Conservation (phyloP, 1,139 yeast genomes). For the Lodderomyces metapsilosis region DNA sequence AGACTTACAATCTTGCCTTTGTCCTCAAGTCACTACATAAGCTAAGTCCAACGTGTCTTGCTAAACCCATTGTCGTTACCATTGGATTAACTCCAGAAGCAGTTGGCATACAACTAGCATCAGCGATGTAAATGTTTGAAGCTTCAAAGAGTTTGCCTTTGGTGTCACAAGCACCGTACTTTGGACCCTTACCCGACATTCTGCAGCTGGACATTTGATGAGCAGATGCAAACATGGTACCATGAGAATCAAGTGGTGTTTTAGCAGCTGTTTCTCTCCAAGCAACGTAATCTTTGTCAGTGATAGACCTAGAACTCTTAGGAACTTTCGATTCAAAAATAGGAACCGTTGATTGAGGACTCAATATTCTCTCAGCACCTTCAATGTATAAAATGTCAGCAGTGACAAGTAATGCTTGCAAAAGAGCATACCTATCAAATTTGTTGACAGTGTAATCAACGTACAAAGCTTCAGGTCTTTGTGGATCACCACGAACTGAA, state of each 20-base stretch:
- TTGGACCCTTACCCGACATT: conserved; percentile 51
- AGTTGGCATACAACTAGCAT: conserved; percentile 56
- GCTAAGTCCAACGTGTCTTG: conserved; percentile 37
- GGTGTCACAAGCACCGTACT: conserved; percentile 48
- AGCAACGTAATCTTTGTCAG: conserved; percentile 45
- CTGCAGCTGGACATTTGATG: conserved; percentile 64
- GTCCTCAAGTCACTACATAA: conserved; percentile 35
- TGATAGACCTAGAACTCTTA: conserved; percentile 37
- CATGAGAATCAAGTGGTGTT: conserved; percentile 27
- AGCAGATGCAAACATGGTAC: conserved; percentile 48
- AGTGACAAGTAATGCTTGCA: conserved; percentile 38
- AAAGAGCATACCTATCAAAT: conserved; percentile 44
- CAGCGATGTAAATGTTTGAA: conserved; percentile 53
- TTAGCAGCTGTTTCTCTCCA: conserved; percentile 42
- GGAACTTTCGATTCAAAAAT: conserved; percentile 41
- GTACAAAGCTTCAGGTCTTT: conserved; percentile 34
- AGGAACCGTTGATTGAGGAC: conserved; percentile 39
- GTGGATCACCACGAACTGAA: conserved; percentile 32
- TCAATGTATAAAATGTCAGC: conserved; percentile 51
- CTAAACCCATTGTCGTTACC: conserved; percentile 42
- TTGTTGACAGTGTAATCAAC: conserved; percentile 43
- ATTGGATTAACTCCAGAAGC: conserved; percentile 64
- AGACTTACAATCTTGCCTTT: conserved; percentile 29
- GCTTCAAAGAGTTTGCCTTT: conserved; percentile 55
- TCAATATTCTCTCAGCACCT: conserved; percentile 49